These are phyloP conservation scores for Fagopyrum esculentum DNA, from an alignment of 148 eudicot genomes.

Conservation along the genomic window DNA sequence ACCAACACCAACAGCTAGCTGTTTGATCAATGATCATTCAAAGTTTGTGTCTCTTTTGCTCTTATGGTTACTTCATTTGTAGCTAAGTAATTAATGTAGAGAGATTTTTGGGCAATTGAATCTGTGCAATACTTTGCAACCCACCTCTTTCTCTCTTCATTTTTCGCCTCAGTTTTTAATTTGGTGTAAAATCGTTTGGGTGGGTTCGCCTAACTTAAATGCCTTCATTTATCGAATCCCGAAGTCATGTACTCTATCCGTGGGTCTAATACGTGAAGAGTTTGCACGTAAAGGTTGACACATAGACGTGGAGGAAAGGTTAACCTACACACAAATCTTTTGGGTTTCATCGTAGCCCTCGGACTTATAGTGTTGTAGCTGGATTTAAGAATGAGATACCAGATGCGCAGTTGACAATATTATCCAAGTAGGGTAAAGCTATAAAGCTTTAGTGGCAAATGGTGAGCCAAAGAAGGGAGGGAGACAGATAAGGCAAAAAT, in stretches of 20 bases:
- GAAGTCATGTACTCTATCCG: background rate
- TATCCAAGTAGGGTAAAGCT: constrained; percentile 1
- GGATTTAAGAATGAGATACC: background rate
- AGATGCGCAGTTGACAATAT: background rate
- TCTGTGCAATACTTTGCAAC: background rate
- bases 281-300: too few relatives aligned
- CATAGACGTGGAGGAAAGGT: too few relatives aligned
- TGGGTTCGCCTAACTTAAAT: too few relatives aligned
- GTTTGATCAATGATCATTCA: background rate
- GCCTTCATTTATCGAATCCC: too few relatives aligned
- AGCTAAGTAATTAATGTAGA: constrained; percentile 5
- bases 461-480: background rate
- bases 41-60: background rate
- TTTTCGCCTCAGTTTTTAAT: background rate
- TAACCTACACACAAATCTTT: too few relatives aligned
- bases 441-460: background rate
- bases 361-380: too few relatives aligned
- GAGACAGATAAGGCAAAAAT: constrained; percentile 2
- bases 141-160: background rate
- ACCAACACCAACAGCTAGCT: constrained; percentile 5
- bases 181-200: background rate
- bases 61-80: constrained; percentile 7
- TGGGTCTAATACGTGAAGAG: too few relatives aligned
- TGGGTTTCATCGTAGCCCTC: too few relatives aligned
- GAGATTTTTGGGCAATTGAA: background rate